Evolutionary conservation across 768 basidiomycete genomes (phyloP), one percentile per base, ranked within the genome.

Genomic region (Krasilnikovozyma curviuscula): DNA sequence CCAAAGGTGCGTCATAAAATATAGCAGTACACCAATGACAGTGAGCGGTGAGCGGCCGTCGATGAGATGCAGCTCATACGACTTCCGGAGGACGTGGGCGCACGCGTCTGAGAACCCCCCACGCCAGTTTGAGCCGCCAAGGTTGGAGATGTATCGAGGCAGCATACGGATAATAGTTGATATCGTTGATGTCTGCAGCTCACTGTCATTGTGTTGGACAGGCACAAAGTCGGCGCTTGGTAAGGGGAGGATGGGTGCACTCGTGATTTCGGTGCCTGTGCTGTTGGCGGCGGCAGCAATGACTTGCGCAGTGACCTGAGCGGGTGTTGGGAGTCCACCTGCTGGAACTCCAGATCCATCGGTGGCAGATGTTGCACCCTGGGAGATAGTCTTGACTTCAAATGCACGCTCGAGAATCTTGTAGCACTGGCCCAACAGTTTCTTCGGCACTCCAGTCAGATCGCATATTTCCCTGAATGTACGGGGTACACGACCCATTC

Each of bases 21-120:
- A 86, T 51, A 98, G 86, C 18, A 85, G 83, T 33, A 84, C 86
- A 34, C 85, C 84, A n/a, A 91, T 93, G 56, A 98, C 88, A n/a
- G 93, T 93, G 44, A 95, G 83, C 1, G 91, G 91, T 58, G 79
- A 84, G 53, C 93, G 72, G 23, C 93, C 93, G 60, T 88, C 86
- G 29, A 88, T 86, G 53, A 91, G 80, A 35, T 84, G 83, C 55
- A 81, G 73, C 54, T 81, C 73, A 44, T 84, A 74, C 13, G 83
- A 82, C 27, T 76, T 74, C 48, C 79, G 63, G 54, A 86, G 83
- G 61, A 88, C 79, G 54, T 86, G 81, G 18, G 75, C 70, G 60
- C 82, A 83, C 33, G 84, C 82, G 23, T 77, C 72, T 2, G 45
- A 42, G 19, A 52, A 37, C n/a, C n/a, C n/a, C n/a, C n/a, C n/a